Evolutionary conservation across 331 rosid species (phyloP).

Genomic region (Quercus lobata): DNA sequence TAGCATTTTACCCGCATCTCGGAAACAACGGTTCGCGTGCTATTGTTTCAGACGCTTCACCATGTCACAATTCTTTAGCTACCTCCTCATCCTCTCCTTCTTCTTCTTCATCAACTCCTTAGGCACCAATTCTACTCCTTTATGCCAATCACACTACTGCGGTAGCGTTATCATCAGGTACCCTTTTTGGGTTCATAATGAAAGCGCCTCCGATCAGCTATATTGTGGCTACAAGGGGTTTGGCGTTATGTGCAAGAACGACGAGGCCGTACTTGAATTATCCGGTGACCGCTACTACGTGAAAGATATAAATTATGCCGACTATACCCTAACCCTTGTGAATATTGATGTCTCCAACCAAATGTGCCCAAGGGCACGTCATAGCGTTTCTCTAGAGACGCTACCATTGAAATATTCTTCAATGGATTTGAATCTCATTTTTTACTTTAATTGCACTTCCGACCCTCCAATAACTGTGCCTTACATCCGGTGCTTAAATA

Average conservation of each 20-base stretch:
- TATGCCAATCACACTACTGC: constrained; percentile 5
- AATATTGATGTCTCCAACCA: constrained; percentile 26
- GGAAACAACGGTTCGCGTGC: too few relatives aligned
- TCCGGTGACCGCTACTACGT: constrained; percentile 19
- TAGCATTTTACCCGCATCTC: too few relatives aligned
- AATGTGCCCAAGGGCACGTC: constrained; percentile 25
- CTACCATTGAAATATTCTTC: constrained; percentile 14
- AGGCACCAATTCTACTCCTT: neutral
- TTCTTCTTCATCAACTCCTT: neutral
- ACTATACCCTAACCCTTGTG: constrained; percentile 16
- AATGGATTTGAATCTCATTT: constrained; percentile 29
- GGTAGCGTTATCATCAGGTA: constrained; percentile 22
- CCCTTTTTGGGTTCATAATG: constrained; percentile 27
- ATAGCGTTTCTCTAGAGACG: constrained; percentile 19
- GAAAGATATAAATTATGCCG: constrained; percentile 19
- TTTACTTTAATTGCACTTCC: constrained; percentile 37
- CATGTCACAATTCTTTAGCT: neutral
- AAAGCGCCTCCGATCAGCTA: neutral
- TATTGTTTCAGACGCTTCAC: too few relatives aligned
- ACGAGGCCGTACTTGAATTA: neutral
- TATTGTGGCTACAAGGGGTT: constrained; percentile 32
- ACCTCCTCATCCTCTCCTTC: constrained; percentile 10
- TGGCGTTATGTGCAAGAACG: constrained; percentile 15
- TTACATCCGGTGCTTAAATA: constrained; percentile 13
- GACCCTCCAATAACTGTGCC: neutral